Base-by-base conservation (phyloP, 495 filamentous ascomycete species). In the Copromyces sp. region DNA sequence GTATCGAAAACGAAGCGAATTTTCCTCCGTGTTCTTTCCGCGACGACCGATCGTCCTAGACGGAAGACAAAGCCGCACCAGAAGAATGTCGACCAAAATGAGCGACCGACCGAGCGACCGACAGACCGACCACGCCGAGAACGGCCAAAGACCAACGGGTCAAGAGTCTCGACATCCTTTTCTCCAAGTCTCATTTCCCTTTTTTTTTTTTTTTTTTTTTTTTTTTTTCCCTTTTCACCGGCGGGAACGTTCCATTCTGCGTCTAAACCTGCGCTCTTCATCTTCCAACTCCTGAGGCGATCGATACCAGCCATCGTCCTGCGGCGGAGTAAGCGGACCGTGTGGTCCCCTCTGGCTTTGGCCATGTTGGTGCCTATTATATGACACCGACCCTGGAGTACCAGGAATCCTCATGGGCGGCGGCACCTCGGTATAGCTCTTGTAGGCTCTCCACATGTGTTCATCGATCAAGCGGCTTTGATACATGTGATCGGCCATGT, bases 401-500 rank as follows among this genome's bases (percentile, higher is more conserved):
- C 45, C 45, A 11, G 45, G 45, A 2, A 53, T 53, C 45, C 45
- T 53, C 9, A 53, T 24, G 9, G 20, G 9, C 9, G 45, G 45
- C 68, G 78, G 78, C 3, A 75, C 17, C 68, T 83, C 82, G 39
- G 70, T 44, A 35, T 73, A 82, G 61, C 14, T 40, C 71, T 68
- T 77, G 70, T 72, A 3, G 16, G 0, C 3, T 65, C 14, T 61
- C 75, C 75, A 81, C 29, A 6, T 41, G 1, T 65, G 24, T 0
- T 77, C 70, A 4, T 72, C 9, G 38, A 85, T 72, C 53, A 80
- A 4, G 0, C 68, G 11, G 0, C 68, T 14, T 37, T 37, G 35
- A 20, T 61, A 37, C 71, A 85, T 65, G 76, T 85, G 83, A 2
- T 76, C 32, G 24, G 79, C 24, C 44, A 85, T 69, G 16, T 72